phyloP scores from a whole-genome alignment of 495 filamentous ascomycete genomes.

The Neurospora sp. region DNA sequence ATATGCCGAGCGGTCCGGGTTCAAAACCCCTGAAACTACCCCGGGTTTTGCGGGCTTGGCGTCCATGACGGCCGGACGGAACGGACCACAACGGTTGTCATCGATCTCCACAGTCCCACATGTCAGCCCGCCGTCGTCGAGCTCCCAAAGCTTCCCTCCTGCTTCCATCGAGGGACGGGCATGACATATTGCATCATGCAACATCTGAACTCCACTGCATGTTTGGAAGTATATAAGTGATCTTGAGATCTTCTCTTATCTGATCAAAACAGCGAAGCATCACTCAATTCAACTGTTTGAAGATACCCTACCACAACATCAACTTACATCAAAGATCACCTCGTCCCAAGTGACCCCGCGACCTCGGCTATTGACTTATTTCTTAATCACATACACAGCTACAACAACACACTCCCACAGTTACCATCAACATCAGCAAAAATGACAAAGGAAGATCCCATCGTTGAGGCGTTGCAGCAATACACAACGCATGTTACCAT shows the following conservation, averaged over 20 bases:
- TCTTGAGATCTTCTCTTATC: background rate
- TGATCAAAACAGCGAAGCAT: background rate
- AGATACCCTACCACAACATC: background rate
- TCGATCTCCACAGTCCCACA: background rate
- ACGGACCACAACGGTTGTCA: background rate
- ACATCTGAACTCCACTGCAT: background rate
- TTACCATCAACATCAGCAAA: background rate
- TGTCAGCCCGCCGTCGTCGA: background rate
- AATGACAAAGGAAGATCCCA: conserved; percentile 24
- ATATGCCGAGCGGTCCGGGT: background rate
- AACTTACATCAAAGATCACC: background rate
- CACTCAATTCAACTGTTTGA: background rate
- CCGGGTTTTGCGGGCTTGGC: background rate
- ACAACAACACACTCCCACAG: background rate
- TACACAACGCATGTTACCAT: conserved; percentile 30
- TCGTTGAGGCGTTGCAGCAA: conserved; percentile 28
- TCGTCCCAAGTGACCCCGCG: background rate
- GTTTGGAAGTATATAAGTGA: background rate
- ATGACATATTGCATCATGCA: background rate
- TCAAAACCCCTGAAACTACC: background rate
- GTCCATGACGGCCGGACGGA: background rate
- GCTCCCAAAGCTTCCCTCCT: background rate
- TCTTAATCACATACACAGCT: background rate
- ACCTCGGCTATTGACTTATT: background rate
- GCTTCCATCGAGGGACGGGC: background rate